phyloP scores from a whole-genome alignment of 179 eudicot genomes.

The Drosera spatulata region DNA sequence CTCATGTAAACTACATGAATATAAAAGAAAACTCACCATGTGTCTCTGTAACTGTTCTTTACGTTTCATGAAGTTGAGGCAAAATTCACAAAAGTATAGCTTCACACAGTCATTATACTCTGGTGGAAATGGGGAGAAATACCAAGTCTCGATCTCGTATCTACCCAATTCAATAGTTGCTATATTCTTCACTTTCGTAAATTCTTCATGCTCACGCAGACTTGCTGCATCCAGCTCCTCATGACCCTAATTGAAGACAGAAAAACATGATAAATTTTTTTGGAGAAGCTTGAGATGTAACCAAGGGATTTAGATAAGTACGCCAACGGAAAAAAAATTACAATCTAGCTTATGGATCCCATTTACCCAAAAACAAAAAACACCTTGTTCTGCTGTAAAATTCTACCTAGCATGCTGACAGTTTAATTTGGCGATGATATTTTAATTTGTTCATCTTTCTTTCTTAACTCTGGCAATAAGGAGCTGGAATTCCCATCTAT shows the following conservation, averaged over 20 bases:
- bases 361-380: no score
- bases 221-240: constrained; percentile 99
- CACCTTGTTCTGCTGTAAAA: no score
- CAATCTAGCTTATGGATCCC: no score
- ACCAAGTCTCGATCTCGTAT: constrained; percentile 99
- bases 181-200: constrained; percentile 95
- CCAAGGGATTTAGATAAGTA: no score
- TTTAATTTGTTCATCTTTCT: no score
- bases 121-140: constrained; percentile 97
- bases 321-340: no score
- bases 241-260: constrained; percentile 47
- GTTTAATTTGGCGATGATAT: no score
- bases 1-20: not conserved
- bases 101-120: constrained; percentile 88
- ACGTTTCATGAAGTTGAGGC: constrained; percentile 95
- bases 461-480: no score
- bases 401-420: no score
- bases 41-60: constrained; percentile 88
- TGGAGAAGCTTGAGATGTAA: no score
- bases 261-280: no score
- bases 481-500: no score
- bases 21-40: constrained; percentile 45
- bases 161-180: constrained; percentile 90
- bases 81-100: constrained; percentile 95
- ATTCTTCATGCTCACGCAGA: constrained; percentile 97